A percentile compares a stretch with the other conserved stretches of the same genome.
Conservation (phyloP, 805 yeast genomes). For the Zygotorulaspora danielsina region DNA sequence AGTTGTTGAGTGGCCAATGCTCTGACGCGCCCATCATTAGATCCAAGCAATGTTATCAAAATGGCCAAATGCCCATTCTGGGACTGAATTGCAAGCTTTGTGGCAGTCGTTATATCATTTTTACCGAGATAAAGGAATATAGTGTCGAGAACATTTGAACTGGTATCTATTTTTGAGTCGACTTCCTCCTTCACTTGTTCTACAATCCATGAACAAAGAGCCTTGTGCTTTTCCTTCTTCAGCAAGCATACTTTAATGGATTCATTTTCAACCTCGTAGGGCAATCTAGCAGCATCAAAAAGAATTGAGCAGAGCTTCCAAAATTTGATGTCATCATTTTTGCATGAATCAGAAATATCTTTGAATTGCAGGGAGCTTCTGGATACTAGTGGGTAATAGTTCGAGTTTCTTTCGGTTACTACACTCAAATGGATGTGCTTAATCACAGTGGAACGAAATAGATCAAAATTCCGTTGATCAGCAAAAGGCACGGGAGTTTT, state of each 20-base stretch:
- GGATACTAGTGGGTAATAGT: conserved; percentile 38
- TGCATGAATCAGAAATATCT: conserved; percentile 17
- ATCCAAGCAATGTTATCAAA: conserved; percentile 63
- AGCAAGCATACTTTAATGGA: conserved; percentile 25
- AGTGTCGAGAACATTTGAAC: conserved; percentile 44
- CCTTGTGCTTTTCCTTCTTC: conserved; percentile 40
- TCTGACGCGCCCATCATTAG: conserved; percentile 58
- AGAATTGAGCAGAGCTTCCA: conserved; percentile 62
- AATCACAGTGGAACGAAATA: conserved; percentile 19
- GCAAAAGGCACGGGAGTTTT: conserved; percentile 5
- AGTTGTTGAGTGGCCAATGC: conserved; percentile 58
- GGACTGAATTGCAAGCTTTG: conserved; percentile 53
- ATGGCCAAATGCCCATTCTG: conserved; percentile 68
- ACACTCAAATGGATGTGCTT: conserved; percentile 26
- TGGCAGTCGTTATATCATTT: conserved; percentile 60
- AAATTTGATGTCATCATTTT: conserved; percentile 29
- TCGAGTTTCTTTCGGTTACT: conserved; percentile 27
- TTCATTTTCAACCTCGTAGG: conserved; percentile 22
- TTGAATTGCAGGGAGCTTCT: conserved; percentile 37
- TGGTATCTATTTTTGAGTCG: conserved; percentile 28
- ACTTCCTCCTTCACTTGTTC: conserved; percentile 39
- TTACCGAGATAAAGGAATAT: conserved; percentile 49
- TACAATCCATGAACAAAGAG: conserved; percentile 56
- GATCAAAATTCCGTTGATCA: conserved; percentile 9
- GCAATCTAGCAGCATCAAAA: conserved; percentile 44